phyloP scores from a whole-genome alignment of 179 eudicot genomes.

The Actinidia polygama region DNA sequence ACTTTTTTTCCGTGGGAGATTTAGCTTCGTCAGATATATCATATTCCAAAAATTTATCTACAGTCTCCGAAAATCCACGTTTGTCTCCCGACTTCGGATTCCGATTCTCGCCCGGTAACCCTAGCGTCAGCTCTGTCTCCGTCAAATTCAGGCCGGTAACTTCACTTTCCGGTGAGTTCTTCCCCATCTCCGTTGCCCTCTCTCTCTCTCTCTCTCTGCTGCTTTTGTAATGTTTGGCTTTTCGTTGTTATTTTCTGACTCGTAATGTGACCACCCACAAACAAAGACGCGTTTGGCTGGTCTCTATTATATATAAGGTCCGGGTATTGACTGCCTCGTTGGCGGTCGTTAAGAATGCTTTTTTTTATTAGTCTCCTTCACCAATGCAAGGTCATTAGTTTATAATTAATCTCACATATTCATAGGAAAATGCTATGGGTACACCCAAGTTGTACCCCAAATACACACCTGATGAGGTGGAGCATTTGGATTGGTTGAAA shows the following conservation, averaged over 20 bases:
- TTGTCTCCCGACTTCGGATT: constrained; percentile 32
- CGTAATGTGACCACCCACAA: no score
- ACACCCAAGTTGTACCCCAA: no score
- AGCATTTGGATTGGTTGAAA: no score
- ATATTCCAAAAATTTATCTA: constrained; percentile 1
- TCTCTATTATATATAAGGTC: not conserved
- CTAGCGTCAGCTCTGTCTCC: constrained; percentile 71
- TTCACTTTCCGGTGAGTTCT: constrained; percentile 22
- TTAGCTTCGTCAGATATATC: constrained; percentile 26
- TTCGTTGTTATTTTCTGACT: no score
- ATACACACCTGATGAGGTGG: no score
- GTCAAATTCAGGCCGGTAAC: constrained; percentile 32
- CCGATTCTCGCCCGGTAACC: constrained; percentile 47
- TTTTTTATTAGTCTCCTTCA: no score
- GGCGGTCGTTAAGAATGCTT: no score
- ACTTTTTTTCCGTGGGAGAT: constrained; percentile 60
- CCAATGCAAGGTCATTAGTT: no score
- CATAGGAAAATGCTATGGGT: no score
- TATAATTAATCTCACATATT: no score
- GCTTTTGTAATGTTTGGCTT: not conserved
- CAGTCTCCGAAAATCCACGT: constrained; percentile 45
- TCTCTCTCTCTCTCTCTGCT: not conserved
- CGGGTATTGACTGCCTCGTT: no score
- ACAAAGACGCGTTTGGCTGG: not conserved
- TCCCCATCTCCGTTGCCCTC: constrained; percentile 22